Evolutionary conservation across 306 rosid genomes (phyloP), one percentile per base, ranked within the genome.

Genomic region (Benincasa hispida): DNA sequence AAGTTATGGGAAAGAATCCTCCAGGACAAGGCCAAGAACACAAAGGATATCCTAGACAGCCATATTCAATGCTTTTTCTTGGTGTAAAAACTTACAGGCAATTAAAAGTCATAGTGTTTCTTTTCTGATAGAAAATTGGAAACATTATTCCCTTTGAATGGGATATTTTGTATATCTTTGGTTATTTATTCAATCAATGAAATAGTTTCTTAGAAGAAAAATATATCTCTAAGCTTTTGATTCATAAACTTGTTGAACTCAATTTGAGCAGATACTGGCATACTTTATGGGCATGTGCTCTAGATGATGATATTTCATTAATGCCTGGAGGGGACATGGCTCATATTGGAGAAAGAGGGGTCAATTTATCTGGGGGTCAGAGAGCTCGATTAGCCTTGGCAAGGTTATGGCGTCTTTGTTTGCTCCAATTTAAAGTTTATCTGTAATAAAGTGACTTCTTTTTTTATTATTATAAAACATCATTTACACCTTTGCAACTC

Each of bases 301-400:
- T 93, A 72, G 92, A 91, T 63, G 88, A 88, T 79, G 98, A 93
- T 83, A 84, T 93, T 84, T 88, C 96, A 66, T 75, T 84, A 79
- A 93, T 93, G 97, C 82, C 83, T 79, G 94, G 98, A 81, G 96
- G 94, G 62, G 98, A 93, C 92, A 88, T 87, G 96, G 88, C 97
- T 79, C 87, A 84, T 85, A 85, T 88, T 78, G 98, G 96, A 80
- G 98, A 93, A 81, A 93, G 88, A 79, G 97, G 98, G 81, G 66
- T 83, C 77, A 93, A 91, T 78, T 84, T 93, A 83, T 93, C 98
- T 5, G 98, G 98, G 76, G 98, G 98, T 79, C 98, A 93, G 78
- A 89, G 94, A 84, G 92, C 96, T 68, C 97, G 98, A 79, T 89
- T 93, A 82, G 96, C 98, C 85, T 83, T 93, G 88, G 98, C 98